Conservation (phyloP, 2,329 filamentous ascomycete species). For the Coniochaeta ligniaria region DNA sequence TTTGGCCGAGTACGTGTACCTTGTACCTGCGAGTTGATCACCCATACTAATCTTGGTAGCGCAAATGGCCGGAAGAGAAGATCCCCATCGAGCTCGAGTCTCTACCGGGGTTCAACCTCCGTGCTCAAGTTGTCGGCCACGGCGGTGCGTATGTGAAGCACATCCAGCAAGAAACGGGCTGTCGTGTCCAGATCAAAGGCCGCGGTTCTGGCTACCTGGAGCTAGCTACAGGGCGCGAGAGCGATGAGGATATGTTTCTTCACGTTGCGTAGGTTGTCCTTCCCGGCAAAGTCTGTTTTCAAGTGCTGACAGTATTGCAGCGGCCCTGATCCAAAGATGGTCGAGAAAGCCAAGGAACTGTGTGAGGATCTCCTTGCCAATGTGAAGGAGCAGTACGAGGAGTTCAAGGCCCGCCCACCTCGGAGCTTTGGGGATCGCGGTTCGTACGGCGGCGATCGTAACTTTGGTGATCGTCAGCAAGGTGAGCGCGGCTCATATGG, state of each 20-base stretch:
- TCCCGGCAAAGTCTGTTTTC: neutral
- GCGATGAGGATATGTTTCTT: constrained; percentile 93
- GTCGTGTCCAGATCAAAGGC: constrained; percentile 96
- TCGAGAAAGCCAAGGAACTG: constrained; percentile 78
- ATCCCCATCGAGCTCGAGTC: constrained; percentile 89
- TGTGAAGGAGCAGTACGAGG: constrained; percentile 83
- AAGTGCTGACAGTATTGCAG: constrained; percentile 32
- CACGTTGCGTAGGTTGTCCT: constrained; percentile 74
- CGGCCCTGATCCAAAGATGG: constrained; percentile 80
- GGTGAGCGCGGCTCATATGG: constrained; percentile 23
- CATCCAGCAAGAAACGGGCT: constrained; percentile 91
- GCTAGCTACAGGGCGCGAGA: constrained; percentile 77
- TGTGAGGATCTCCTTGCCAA: constrained; percentile 83
- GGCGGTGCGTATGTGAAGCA: constrained; percentile 96
- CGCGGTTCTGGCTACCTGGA: constrained; percentile 93
- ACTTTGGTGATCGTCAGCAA: neutral
- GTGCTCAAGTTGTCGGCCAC: constrained; percentile 91
- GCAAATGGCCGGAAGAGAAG: constrained; percentile 98
- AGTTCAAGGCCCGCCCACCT: constrained; percentile 77
- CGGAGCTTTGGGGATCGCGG: constrained; percentile 51
- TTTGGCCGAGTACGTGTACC: constrained; percentile 64
- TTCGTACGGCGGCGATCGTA: constrained; percentile 24
- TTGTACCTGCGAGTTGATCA: too few species aligned
- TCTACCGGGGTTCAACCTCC: constrained; percentile 88
- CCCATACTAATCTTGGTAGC: constrained; percentile 40